Evolutionary conservation across 1,139 yeast genomes (phyloP), one percentile per base, ranked within the genome.

Genomic region (Lipomyces yarrowii): DNA sequence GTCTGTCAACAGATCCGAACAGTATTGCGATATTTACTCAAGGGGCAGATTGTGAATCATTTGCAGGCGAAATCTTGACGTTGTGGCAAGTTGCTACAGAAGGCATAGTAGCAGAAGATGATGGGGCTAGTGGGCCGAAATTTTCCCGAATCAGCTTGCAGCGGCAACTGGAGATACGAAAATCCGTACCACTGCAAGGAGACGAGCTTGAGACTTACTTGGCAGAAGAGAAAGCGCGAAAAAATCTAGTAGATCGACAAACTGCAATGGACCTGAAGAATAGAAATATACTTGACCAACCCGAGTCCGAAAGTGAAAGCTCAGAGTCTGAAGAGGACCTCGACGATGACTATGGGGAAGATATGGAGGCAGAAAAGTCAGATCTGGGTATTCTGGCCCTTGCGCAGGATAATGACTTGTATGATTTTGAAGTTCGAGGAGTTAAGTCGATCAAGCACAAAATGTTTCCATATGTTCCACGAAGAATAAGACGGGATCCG

Each of bases 1-100:
- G 81, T 56, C 75, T 90, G 46, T 88, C 96, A 74, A 81, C 82
- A 35, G 86, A 85, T 72, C 89, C 87, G 53, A 84, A 84, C 64
- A 87, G 90, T 1, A 86, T 96, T 0, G 80, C 93, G 2, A 76
- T 94, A 64, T 91, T 98, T 0, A 96, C 91, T 72, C 84, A 85
- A 71, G 77, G 64, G 1, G 71, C 86, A 2, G 77, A 77, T 0
- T 70, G 74, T 3, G 76, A 76, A 5, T 79, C 87, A 0, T 73
- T 84, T 15, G 83, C 82, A 2, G 77, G 77, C 53, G 77, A 79
- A 51, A 74, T 93, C 59, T 86, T 83, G 73, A 76, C 79, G 3
- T 82, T 83, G 63, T 91, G 97, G 97, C 79, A 78, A 59, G 59
- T 39, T 32, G 54, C 32, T 33, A 54, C 62, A 26, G 42, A 48